These are phyloP conservation scores for Trypanosoma platydactyli DNA, from an alignment of 208 protist genomes.

Conservation along the genomic window DNA sequence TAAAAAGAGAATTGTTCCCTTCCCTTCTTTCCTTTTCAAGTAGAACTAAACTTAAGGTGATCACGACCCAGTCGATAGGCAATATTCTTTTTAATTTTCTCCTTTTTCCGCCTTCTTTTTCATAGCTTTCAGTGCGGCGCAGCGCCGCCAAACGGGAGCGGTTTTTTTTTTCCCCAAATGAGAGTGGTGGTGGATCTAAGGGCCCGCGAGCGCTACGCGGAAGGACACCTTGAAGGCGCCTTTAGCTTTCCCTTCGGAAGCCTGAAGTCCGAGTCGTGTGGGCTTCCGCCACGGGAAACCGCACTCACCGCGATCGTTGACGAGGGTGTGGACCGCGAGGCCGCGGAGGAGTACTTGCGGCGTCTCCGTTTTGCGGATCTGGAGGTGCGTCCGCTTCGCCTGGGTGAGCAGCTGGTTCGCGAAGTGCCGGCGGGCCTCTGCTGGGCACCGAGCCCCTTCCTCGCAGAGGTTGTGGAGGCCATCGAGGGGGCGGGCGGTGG, in stretches of 20 bases:
- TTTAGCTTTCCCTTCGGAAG: conserved; percentile 33
- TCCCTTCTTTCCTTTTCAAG: no score
- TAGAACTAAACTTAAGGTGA: no score
- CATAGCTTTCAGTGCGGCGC: no score
- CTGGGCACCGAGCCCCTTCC: conserved; percentile 45
- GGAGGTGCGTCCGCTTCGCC: conserved; percentile 1
- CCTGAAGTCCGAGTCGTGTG: conserved; percentile 20
- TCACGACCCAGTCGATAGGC: no score
- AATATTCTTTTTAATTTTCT: no score
- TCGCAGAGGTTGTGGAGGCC: conserved; percentile 12
- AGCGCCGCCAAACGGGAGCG: no score
- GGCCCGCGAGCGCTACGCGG: conserved; percentile 5
- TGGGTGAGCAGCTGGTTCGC: not conserved
- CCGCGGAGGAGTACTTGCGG: conserved; percentile 14
- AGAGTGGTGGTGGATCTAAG: conserved; percentile 24
- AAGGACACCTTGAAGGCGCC: conserved; percentile 25
- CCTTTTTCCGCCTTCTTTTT: no score
- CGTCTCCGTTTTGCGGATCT: conserved; percentile 11
- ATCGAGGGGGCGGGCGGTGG: conserved; percentile 24
- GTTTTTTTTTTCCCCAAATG: no score
- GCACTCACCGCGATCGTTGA: conserved; percentile 22
- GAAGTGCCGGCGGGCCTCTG: conserved; percentile 20
- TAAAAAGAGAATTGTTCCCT: no score
- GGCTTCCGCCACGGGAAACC: conserved; percentile 24
- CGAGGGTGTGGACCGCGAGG: conserved; percentile 8